A percentile compares a stretch with the other conserved stretches of the same genome.
phyloP scores from a whole-genome alignment of 371 early-diverging fungal genomes.

The Mortierella sp. region DNA sequence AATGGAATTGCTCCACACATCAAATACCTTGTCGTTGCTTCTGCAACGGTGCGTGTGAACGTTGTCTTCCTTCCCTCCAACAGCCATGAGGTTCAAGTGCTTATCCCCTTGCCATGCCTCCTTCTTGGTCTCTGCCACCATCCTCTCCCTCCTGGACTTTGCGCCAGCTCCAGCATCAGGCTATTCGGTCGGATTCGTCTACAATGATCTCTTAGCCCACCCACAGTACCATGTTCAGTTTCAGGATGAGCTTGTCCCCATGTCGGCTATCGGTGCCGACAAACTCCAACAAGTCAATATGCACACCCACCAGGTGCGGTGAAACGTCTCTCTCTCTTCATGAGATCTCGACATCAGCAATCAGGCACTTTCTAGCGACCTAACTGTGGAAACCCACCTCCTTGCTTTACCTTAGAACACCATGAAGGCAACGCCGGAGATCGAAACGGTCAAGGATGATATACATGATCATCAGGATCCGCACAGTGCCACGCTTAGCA shows the following conservation, averaged over 20 bases:
- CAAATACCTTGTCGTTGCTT: neutral
- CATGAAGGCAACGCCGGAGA: slow-evolving; percentile 10
- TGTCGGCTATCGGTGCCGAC: slow-evolving; percentile 46
- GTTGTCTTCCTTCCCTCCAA: neutral
- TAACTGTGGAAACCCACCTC: neutral
- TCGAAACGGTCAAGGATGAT: slow-evolving; percentile 15
- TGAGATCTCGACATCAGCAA: no score
- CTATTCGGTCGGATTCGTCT: slow-evolving; percentile 53
- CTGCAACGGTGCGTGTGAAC: neutral
- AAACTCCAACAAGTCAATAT: slow-evolving; percentile 14
- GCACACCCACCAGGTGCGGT: slow-evolving; percentile 25
- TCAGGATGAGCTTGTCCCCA: slow-evolving; percentile 56
- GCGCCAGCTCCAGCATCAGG: slow-evolving; percentile 4
- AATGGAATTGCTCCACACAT: no score
- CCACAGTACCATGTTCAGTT: slow-evolving; percentile 63
- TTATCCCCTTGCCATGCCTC: slow-evolving; percentile 17
- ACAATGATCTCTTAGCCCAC: slow-evolving; percentile 64
- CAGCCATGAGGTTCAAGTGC: slow-evolving; percentile 10
- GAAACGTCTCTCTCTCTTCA: neutral
- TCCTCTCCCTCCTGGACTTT: slow-evolving; percentile 6
- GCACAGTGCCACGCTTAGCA: neutral
- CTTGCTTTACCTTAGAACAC: slow-evolving; percentile 3
- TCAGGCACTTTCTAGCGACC: no score
- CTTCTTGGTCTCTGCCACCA: slow-evolving; percentile 18
- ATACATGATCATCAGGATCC: slow-evolving; percentile 1